Evolutionary conservation across 2,329 filamentous ascomycete genomes (phyloP), one percentile per base, ranked within the genome.

Genomic region (Sarocladium oryzae): DNA sequence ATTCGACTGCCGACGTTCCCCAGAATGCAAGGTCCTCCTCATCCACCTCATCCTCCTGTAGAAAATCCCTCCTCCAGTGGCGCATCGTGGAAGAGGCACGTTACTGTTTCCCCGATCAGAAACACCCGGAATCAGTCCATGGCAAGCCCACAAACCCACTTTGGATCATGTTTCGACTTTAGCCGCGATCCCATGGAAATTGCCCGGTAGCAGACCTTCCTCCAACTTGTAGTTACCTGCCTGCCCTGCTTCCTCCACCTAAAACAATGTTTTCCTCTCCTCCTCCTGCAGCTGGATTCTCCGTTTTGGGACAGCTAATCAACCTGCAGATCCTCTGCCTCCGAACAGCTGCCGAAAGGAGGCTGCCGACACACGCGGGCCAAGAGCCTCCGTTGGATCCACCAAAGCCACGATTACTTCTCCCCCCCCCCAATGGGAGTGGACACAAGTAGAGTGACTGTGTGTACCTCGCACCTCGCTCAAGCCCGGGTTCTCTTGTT

Each of bases 271-370:
- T n/a, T 23, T 23, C 33, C n/a, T 18, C 24, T 24, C 43, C 43
- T 32, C 43, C 24, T 48, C 43, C 43, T 7, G 43, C 43, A 48
- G 8, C 10, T 8, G 26, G 28, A 30, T n/a, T n/a, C n/a, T n/a
- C n/a, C n/a, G n/a, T n/a, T n/a, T n/a, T n/a, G n/a, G n/a, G n/a
- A n/a, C n/a, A n/a, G n/a, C n/a, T n/a, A n/a, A n/a, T n/a, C n/a
- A n/a, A n/a, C n/a, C n/a, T 28, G 40, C 40, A 26, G 40, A 43
- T 43, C 40, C 4, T n/a, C n/a, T 48, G 43, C 43, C 28, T 48
- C 43, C 43, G 43, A 30, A n/a, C 33, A n/a, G 16, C 43, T 48
- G 28, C 43, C 43, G 43, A 48, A 48, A 48, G 43, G 43, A 48
- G 43, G 18, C 26, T 48, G 26, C 43, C 43, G 43, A 48, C n/a